Percentiles rank a stretch among this genome's conserved stretches.
These are phyloP conservation scores for Trichoderma endophyticum DNA, from an alignment of 2,329 filamentous ascomycete genomes.

Conservation along the genomic window DNA sequence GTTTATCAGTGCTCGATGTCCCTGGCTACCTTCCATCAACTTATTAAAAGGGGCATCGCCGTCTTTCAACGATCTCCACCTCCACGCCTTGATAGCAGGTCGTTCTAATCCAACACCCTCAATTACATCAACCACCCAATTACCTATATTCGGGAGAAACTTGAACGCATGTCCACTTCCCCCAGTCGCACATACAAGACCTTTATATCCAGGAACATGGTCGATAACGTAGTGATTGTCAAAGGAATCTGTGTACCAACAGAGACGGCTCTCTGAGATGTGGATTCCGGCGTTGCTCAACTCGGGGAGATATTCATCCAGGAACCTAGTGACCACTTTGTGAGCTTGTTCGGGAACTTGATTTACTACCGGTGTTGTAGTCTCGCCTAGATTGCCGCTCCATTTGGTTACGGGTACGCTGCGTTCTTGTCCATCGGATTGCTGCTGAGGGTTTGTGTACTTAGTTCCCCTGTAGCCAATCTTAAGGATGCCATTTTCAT, in stretches of 20 bases:
- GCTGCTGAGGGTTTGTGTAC: conserved; percentile 42
- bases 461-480: conserved; percentile 51
- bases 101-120: conserved; percentile 3
- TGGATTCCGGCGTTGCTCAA: conserved; percentile 32
- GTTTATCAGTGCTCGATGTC: not conserved
- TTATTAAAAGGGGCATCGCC: not conserved
- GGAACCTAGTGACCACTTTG: conserved; percentile 31
- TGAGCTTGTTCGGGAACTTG: conserved; percentile 30
- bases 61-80: conserved; percentile 3
- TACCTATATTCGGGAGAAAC: conserved; percentile 57
- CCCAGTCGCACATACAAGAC: conserved; percentile 57
- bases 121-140: conserved; percentile 49
- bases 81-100: conserved; percentile 7
- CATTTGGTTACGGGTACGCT: conserved; percentile 42
- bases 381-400: conserved; percentile 17
- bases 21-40: conserved; percentile 11
- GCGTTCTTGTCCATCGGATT: conserved; percentile 36
- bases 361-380: not conserved
- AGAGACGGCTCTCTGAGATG: conserved; percentile 26
- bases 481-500: conserved; percentile 44
- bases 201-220: conserved; percentile 50
- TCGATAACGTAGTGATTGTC: conserved; percentile 35
- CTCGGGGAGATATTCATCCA: conserved; percentile 43
- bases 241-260: conserved; percentile 35
- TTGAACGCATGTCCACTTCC: conserved; percentile 63